phyloP scores from a whole-genome alignment of 1,139 yeast species.

The Debaryomycetaceae sp. region DNA sequence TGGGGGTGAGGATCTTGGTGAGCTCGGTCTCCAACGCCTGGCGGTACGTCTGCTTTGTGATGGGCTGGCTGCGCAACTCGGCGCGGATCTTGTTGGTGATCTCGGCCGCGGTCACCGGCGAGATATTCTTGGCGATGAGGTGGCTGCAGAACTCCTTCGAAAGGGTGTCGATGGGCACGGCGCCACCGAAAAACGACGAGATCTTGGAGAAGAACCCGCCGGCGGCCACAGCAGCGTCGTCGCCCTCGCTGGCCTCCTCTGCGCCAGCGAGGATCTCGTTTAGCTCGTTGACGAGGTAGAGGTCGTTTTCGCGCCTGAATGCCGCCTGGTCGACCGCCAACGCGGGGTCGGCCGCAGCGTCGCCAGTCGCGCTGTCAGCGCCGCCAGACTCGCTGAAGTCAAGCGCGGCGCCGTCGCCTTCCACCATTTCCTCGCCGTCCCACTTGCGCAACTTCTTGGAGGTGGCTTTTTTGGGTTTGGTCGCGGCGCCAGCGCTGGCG shows the following conservation, averaged over 20 bases:
- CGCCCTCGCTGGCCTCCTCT: slow-evolving; percentile 25
- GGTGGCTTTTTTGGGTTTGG: slow-evolving; percentile 13
- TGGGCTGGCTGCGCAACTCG: slow-evolving; percentile 25
- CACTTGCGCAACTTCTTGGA: slow-evolving; percentile 43
- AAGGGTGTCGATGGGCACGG: slow-evolving; percentile 33
- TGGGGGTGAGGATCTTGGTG: slow-evolving; percentile 83
- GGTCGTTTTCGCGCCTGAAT: slow-evolving; percentile 35
- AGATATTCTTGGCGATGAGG: slow-evolving; percentile 39
- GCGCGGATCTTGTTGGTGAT: slow-evolving; percentile 35
- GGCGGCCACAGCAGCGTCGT: slow-evolving; percentile 7
- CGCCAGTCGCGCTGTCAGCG: slow-evolving; percentile 43
- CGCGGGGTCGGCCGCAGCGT: slow-evolving; percentile 14
- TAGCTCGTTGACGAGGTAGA: slow-evolving; percentile 41
- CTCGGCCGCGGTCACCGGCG: slow-evolving; percentile 36
- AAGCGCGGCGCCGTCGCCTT: slow-evolving; percentile 19
- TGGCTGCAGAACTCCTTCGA: slow-evolving; percentile 42
- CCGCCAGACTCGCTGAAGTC: slow-evolving; percentile 35
- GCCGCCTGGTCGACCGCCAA: slow-evolving; percentile 28
- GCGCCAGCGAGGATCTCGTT: slow-evolving; percentile 37
- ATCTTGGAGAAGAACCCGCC: slow-evolving; percentile 33
- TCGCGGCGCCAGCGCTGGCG: slow-evolving; percentile 15
- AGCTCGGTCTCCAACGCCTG: slow-evolving; percentile 71
- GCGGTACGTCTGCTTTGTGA: slow-evolving; percentile 33
- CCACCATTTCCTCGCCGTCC: slow-evolving; percentile 30
- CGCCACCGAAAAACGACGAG: slow-evolving; percentile 36